Evolutionary conservation across 768 basidiomycete genomes (phyloP).

Genomic region (Trametes meyenii): DNA sequence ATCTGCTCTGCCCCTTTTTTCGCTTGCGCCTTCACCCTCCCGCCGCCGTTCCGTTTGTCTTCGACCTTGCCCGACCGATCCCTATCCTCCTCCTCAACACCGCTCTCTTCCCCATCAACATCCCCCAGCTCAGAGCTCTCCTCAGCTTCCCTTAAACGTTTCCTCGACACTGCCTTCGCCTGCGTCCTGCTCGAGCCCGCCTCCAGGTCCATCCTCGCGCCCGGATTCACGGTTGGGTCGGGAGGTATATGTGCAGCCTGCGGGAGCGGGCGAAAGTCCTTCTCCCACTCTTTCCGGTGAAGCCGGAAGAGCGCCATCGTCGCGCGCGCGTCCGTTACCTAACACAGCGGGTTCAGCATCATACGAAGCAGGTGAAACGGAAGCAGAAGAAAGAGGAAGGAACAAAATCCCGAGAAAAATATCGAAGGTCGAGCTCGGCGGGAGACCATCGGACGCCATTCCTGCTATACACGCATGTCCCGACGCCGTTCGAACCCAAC

Average conservation of each 20-base stretch:
- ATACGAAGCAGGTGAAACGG: conserved; percentile 1
- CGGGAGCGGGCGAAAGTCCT: conserved; percentile 12
- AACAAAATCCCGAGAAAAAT: neutral
- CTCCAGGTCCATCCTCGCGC: neutral
- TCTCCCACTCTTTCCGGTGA: conserved; percentile 83
- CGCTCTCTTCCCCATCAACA: too few species aligned
- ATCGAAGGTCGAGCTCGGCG: too few species aligned
- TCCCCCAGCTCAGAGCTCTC: too few species aligned
- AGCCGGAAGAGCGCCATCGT: conserved; percentile 93
- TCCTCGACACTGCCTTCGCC: too few species aligned
- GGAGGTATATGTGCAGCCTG: neutral
- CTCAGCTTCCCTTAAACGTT: too few species aligned
- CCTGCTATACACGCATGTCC: too few species aligned
- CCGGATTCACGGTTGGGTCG: neutral
- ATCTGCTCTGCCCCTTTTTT: neutral
- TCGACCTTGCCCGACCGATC: too few species aligned
- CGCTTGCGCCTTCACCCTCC: neutral
- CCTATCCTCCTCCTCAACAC: neutral
- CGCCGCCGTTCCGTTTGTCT: neutral
- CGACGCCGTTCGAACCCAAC: too few species aligned
- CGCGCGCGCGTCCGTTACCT: conserved; percentile 93
- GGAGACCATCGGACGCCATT: too few species aligned
- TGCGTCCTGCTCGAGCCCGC: too few species aligned
- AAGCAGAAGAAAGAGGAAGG: neutral
- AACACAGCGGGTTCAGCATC: neutral